Evolutionary conservation across 495 filamentous ascomycete genomes (phyloP), one percentile per base, ranked within the genome.

Genomic region (Lasiosphaeria miniovina): DNA sequence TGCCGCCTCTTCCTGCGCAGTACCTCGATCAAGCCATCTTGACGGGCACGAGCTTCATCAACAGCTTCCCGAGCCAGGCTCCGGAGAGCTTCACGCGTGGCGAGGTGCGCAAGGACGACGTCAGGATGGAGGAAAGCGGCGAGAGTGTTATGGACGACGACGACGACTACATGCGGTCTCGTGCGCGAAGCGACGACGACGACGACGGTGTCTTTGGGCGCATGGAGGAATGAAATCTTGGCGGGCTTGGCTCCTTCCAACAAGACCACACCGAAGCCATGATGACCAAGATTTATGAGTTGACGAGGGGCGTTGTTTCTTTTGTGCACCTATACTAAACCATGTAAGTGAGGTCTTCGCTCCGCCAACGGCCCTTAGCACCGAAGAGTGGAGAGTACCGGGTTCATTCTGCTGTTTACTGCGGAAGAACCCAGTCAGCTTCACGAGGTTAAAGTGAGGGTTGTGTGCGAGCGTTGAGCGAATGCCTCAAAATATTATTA

Each of bases 191-290:
- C 62, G 90, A 95, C 68, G 93, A 98, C 64, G 93, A 96, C 52
- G 93, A 97, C 55, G 94, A 96, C 61, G 93, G 91, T 59, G 77
- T 98, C 53, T 98, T 98, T 79, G 94, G 94, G 31, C 85, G 84
- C 59, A 97, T 97, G 93, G 94, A 98, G 70, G 91, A 94, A 74
- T 96, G 53, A 68, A 36, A 82, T 52, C 57, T 61, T 52, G 58
- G 51, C 35, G 41, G 11, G 36, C 36, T 34, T 7, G 15, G 57
- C 52, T 35, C n/a, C 32, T 41, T 58, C 17, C 41, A 51, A 10
- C 33, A 45, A 12, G 7, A 36, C 14, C 15, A 14, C 8, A 48
- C 34, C 12, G 45, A 50, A 32, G 53, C 49, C 50, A 50, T 51
- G 38, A 50, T 34, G 55, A 52, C 32, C 31, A 57, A 51, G 41